phyloP scores from a whole-genome alignment of 495 filamentous ascomycete genomes.

The Penicillium chermesinum region DNA sequence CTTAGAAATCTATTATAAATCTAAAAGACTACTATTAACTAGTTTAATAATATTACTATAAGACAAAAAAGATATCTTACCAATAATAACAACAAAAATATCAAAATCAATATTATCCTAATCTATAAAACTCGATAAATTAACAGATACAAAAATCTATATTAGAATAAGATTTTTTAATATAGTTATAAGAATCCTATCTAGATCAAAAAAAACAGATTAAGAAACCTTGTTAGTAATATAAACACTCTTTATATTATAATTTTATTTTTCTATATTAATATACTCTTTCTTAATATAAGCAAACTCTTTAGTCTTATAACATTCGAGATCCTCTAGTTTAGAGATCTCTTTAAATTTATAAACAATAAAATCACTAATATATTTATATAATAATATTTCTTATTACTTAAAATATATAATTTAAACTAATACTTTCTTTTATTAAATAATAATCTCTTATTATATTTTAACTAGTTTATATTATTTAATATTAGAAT shows the following conservation, averaged over 20 bases:
- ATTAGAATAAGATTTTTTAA: background rate
- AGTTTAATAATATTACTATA: constrained; percentile 1
- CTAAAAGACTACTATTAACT: constrained; percentile 6
- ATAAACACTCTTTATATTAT: background rate
- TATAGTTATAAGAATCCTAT: background rate
- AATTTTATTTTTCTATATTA: background rate
- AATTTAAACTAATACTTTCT: background rate
- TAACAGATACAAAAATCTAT: background rate
- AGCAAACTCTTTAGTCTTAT: background rate
- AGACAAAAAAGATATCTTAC: background rate
- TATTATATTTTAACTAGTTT: background rate
- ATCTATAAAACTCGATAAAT: background rate
- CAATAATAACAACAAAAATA: background rate
- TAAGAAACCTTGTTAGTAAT: background rate
- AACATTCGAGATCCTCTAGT: background rate
- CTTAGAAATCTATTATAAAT: constrained; percentile 13
- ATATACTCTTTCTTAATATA: background rate
- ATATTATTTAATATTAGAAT: background rate
- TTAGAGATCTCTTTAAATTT: background rate
- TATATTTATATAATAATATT: background rate
- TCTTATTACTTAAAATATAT: background rate
- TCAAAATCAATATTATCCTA: background rate
- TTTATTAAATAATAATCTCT: background rate
- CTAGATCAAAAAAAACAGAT: background rate
- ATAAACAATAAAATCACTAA: background rate